These are phyloP conservation scores for Aspergillus bombycis DNA, from an alignment of 2,329 filamentous ascomycete species.

Conservation along the genomic window DNA sequence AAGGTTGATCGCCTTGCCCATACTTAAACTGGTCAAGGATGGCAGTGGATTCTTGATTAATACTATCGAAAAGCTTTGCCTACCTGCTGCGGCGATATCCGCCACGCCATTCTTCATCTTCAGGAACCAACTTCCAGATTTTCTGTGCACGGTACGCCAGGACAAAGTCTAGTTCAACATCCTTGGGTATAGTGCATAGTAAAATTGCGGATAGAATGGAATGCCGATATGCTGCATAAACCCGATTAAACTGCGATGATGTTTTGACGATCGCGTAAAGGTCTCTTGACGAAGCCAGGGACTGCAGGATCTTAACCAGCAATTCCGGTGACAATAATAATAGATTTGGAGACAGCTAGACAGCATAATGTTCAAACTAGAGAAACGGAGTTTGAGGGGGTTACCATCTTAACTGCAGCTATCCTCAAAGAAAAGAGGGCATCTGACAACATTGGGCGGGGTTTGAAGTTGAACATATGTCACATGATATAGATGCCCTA, in stretches of 20 bases:
- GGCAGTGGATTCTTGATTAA: neutral
- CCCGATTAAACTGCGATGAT: neutral
- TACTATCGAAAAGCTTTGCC: neutral
- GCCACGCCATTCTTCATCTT: neutral
- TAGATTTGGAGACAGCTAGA: neutral
- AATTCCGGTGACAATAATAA: neutral
- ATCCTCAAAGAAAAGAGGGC: neutral
- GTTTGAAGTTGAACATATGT: neutral
- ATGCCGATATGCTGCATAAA: neutral
- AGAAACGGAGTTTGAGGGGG: neutral
- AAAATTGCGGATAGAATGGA: neutral
- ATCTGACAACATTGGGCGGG: neutral
- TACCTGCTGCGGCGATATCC: neutral
- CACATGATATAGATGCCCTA: too few relatives aligned
- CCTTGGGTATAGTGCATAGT: neutral
- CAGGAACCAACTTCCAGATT: neutral
- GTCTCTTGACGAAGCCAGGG: neutral
- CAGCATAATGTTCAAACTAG: neutral
- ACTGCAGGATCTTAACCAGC: neutral
- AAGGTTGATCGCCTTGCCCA: fast-evolving
- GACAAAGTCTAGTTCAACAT: neutral
- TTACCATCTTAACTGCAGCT: neutral
- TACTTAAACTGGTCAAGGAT: neutral
- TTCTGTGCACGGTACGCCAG: neutral
- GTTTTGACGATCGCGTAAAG: neutral